A percentile compares a stretch with the other conserved stretches of the same genome.
Evolutionary conservation across 139 green algal species (phyloP).

Genomic region (Auxenochlorella pyrenoidosa): DNA sequence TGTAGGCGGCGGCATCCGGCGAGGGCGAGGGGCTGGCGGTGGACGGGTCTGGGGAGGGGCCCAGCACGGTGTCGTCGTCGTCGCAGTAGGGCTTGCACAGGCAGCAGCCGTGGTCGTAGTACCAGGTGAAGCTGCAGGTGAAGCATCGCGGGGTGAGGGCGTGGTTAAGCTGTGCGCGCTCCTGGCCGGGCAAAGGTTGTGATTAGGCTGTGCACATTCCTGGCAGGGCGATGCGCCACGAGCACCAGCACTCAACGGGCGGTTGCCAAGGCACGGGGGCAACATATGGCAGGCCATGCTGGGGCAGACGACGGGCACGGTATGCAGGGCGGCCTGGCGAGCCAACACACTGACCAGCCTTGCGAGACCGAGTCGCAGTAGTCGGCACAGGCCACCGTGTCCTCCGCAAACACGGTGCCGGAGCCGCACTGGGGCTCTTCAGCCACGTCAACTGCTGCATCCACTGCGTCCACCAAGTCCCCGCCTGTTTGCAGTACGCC

Average conservation of each 20-base stretch:
- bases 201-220: too few relatives aligned
- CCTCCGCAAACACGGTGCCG: neutral
- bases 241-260: too few relatives aligned
- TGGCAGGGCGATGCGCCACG: too few relatives aligned
- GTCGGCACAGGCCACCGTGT: neutral
- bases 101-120: slow-evolving; percentile 15
- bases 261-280: too few relatives aligned
- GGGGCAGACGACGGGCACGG: neutral
- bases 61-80: neutral
- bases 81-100: slow-evolving; percentile 18
- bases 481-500: neutral
- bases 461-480: neutral
- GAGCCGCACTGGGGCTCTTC: neutral
- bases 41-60: neutral
- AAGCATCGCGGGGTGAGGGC: too few relatives aligned
- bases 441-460: neutral
- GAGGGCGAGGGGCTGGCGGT: neutral
- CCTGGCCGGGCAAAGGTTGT: too few relatives aligned
- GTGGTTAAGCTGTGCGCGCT: too few relatives aligned
- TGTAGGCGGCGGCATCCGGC: neutral
- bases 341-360: neutral
- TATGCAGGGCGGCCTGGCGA: neutral
- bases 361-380: neutral
- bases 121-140: neutral
- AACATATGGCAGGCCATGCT: neutral